Base-by-base conservation (phyloP, 306 rosid species). In the Vigna trinervia region DNA sequence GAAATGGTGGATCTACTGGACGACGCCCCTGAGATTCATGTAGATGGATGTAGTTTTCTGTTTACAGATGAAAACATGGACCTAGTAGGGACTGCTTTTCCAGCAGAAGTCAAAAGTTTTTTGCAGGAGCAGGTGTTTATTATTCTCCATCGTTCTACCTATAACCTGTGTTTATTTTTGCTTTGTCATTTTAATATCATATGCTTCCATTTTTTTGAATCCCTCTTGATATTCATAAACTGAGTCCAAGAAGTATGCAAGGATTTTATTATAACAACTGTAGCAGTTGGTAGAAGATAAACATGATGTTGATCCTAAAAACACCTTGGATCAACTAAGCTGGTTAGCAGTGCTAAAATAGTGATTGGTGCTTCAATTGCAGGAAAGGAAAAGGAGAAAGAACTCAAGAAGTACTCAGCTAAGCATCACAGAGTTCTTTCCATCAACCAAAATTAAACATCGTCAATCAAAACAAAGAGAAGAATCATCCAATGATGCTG, bases 41-140 rank as follows among this genome's bases (percentile, higher is more conserved):
- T 69, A 75, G 86, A 82, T 9, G 97, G 92, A 12, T 79, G 84
- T 82, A 79, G 59, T 82, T 86, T 92, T 81, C 73, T 95, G 78
- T 71, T 92, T 85, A 95, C 97, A 1, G 97, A 95, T 74, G 98
- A 95, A 85, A 92, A 90, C 76, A 82, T 79, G 86, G 92, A 90
- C 34, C 96, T 95, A 46, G 90, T 95, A 64, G 86, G 45, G 2
- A 88, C 96, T 77, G 98, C 97, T 67, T 95, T 87, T 78, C 98
- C 96, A 0, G 85, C 61, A 70, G 82, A 89, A 59, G 92, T 88
- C 52, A 71, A 86, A 73, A 88, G 82, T 51, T 92, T 95, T 82
- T 67, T 82, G 87, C 83, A 76, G 57, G 92, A 89, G 66, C 96
- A 92, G 99, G 97, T 95, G 65, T 73, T 73, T 13, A 65, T 70